Percentiles rank a stretch among this genome's conserved stretches.
Evolutionary conservation across 805 yeast species (phyloP).

Genomic region (Ogataea dorogensis): DNA sequence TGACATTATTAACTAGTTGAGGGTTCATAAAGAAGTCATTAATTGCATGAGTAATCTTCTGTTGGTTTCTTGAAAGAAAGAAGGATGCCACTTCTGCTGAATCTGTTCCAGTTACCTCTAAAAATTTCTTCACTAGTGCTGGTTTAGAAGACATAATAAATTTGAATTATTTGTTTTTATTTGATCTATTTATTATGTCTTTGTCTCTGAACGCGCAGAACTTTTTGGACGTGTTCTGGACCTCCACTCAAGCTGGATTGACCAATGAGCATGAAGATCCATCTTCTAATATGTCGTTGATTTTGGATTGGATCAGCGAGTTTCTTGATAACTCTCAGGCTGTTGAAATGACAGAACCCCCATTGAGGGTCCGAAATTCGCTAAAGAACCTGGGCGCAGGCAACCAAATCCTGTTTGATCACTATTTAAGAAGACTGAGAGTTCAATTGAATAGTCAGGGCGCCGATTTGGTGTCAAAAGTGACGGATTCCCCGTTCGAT

Average conservation of each 20-base stretch:
- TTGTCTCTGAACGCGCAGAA: slow-evolving; percentile 14
- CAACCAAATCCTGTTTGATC: slow-evolving; percentile 19
- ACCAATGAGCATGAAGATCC: slow-evolving; percentile 24
- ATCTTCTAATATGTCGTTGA: slow-evolving; percentile 21
- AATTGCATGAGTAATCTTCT: slow-evolving; percentile 22
- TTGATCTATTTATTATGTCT: slow-evolving; percentile 5
- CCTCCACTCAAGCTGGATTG: slow-evolving; percentile 6
- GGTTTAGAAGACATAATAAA: slow-evolving; percentile 14
- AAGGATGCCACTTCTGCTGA: slow-evolving; percentile 36
- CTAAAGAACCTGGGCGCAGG: slow-evolving; percentile 19
- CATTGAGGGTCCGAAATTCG: slow-evolving; percentile 24
- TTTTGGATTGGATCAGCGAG: slow-evolving; percentile 30
- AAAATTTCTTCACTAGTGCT: slow-evolving; percentile 33
- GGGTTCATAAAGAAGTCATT: slow-evolving; percentile 27
- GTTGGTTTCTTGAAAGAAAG: slow-evolving; percentile 31
- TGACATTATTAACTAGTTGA: slow-evolving; percentile 13
- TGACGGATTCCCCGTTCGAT: slow-evolving; percentile 3
- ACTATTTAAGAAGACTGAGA: slow-evolving; percentile 16
- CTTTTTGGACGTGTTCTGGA: slow-evolving; percentile 16
- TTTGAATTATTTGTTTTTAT: not conserved
- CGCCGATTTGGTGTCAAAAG: not conserved
- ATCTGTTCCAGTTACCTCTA: slow-evolving; percentile 40
- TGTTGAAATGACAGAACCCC: slow-evolving; percentile 16
- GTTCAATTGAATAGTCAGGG: slow-evolving; percentile 18
- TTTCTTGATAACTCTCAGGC: slow-evolving; percentile 11